Evolutionary conservation across 805 yeast species (phyloP).

Genomic region (Teunomyces tritomae): DNA sequence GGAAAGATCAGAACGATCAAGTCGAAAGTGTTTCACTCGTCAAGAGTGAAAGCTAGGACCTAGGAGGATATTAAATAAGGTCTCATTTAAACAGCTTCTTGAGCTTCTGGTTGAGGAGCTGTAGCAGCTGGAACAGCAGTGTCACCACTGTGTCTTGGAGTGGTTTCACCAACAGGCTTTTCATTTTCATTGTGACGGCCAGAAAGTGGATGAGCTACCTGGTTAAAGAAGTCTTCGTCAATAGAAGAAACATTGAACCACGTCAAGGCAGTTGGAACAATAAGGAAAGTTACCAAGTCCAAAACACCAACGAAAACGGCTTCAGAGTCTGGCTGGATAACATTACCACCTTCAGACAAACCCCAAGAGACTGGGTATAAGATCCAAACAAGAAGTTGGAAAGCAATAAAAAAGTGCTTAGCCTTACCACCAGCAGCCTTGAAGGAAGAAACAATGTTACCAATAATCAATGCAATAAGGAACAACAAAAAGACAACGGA

Average conservation of each 20-base stretch:
- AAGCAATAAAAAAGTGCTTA: constrained; percentile 18
- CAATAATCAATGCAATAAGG: constrained; percentile 31
- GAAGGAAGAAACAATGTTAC: constrained; percentile 9
- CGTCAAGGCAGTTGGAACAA: constrained; percentile 39
- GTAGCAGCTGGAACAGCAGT: constrained; percentile 31
- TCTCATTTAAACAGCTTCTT: background rate
- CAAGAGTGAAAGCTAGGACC: background rate
- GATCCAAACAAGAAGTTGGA: constrained; percentile 44
- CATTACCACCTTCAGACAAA: constrained; percentile 62
- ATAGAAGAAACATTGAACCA: constrained; percentile 22
- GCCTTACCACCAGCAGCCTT: background rate
- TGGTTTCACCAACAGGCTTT: constrained; percentile 18
- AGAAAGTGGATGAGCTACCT: constrained; percentile 10
- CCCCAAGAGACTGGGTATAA: constrained; percentile 52
- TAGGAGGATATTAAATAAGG: background rate
- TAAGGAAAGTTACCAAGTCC: constrained; percentile 46
- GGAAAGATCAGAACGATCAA: background rate
- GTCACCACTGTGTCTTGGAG: constrained; percentile 46
- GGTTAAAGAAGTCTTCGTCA: constrained; percentile 28
- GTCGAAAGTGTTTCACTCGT: background rate
- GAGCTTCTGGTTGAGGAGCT: constrained; percentile 3
- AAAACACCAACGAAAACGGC: constrained; percentile 59
- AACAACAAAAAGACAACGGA: constrained; percentile 44
- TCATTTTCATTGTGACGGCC: constrained; percentile 11
- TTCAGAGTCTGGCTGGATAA: constrained; percentile 56